Conservation (phyloP, 2,329 filamentous ascomycete genomes). For the Pyrenochaeta sp. region DNA sequence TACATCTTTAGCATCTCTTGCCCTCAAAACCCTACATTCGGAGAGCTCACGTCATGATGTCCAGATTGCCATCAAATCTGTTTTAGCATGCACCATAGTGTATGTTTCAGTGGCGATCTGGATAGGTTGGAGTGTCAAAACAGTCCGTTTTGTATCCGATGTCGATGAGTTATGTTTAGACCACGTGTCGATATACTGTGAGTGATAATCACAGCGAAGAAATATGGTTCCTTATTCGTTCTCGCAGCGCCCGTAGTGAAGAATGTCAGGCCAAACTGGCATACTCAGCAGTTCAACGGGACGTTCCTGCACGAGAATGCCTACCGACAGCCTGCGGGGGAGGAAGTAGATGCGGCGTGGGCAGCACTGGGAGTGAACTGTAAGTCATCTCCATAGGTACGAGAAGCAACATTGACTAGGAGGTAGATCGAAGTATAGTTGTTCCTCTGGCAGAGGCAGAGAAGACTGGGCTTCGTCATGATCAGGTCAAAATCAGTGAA, state of each 20-base stretch:
- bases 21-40: not conserved
- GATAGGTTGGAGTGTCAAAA: constrained; percentile 21
- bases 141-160: constrained; percentile 15
- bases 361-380: constrained; percentile 60
- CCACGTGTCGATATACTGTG: constrained; percentile 43
- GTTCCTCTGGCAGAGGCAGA: constrained; percentile 59
- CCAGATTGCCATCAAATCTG: constrained; percentile 14
- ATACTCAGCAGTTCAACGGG: constrained; percentile 61
- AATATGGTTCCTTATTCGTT: not conserved
- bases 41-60: constrained; percentile 14
- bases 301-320: constrained; percentile 63
- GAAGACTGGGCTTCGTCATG: constrained; percentile 58
- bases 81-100: constrained; percentile 24
- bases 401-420: not conserved
- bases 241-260: constrained; percentile 45
- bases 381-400: constrained; percentile 35
- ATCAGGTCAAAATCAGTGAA: constrained; percentile 63
- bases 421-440: constrained; percentile 49
- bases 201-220: not conserved
- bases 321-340: constrained; percentile 59
- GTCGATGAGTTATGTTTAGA: constrained; percentile 36
- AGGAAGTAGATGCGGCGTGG: constrained; percentile 67
- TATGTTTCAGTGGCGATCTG: constrained; percentile 26
- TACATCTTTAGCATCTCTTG: constrained; percentile 5
- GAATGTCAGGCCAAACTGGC: constrained; percentile 54